Conservation (phyloP, 2,329 filamentous ascomycete genomes). For the Torrubiella hemipterigena region DNA sequence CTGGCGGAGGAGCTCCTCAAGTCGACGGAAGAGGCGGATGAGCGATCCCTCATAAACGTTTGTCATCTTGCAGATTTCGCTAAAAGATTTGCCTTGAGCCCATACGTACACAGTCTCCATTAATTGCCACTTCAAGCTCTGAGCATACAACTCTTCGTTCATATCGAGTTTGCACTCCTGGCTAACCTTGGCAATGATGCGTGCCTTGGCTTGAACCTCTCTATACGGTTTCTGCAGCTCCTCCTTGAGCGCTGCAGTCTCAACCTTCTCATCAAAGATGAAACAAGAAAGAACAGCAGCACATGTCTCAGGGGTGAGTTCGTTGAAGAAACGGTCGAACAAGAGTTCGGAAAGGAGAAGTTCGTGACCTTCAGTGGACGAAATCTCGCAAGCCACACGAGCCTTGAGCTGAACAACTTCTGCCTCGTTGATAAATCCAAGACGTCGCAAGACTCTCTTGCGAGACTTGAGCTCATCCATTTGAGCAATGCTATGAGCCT, state of each 20-base stretch:
- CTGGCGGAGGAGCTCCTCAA: conserved; percentile 88
- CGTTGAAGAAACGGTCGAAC: conserved; percentile 97
- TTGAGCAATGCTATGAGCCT: conserved; percentile 80
- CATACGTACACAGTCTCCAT: conserved; percentile 95
- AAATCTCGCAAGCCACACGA: conserved; percentile 94
- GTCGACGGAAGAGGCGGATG: conserved; percentile 87
- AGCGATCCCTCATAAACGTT: conserved; percentile 95
- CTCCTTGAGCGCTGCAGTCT: conserved; percentile 65
- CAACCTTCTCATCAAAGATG: conserved; percentile 93
- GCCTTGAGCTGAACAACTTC: conserved; percentile 97
- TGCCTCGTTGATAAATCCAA: conserved; percentile 90
- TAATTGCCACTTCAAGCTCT: conserved; percentile 82
- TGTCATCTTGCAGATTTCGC: conserved; percentile 98
- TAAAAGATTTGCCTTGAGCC: conserved; percentile 82
- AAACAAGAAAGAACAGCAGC: conserved; percentile 85
- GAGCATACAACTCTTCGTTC: conserved; percentile 91
- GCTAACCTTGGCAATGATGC: conserved; percentile 83
- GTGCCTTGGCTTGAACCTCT: conserved; percentile 78
- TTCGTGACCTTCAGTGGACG: conserved; percentile 81
- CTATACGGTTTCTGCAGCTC: conserved; percentile 77
- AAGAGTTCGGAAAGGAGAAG: conserved; percentile 84
- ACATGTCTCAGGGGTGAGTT: conserved; percentile 75
- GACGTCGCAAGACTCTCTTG: conserved; percentile 84
- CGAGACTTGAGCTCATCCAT: conserved; percentile 92
- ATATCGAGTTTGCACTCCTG: conserved; percentile 86